Evolutionary conservation across 805 yeast species (phyloP).

Genomic region (Kazachstania kunashirensis): DNA sequence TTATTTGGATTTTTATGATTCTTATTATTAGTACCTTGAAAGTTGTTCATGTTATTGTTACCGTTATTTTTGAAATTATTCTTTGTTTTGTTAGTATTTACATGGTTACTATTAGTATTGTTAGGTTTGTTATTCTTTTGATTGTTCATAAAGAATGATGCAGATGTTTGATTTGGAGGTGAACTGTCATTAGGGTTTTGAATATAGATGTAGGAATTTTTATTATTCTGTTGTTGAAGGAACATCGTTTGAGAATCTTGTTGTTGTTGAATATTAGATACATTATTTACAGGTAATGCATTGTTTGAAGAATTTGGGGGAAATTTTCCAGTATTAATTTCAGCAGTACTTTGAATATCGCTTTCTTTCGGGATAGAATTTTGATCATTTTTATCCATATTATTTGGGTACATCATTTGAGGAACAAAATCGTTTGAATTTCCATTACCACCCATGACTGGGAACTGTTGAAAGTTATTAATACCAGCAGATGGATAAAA

Average conservation of each 20-base stretch:
- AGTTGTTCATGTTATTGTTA: constrained; percentile 4
- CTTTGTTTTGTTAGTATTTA: constrained; percentile 5
- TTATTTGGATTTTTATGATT: constrained; percentile 1
- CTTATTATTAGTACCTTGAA: constrained; percentile 6
- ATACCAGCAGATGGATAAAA: constrained; percentile 3
- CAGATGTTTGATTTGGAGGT: neutral
- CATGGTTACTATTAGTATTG: constrained; percentile 2
- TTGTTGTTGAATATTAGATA: too few relatives aligned
- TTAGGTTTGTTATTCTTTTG: neutral
- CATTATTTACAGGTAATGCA: constrained; percentile 7
- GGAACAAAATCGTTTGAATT: constrained; percentile 5
- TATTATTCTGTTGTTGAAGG: constrained; percentile 7
- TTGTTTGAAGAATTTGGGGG: neutral
- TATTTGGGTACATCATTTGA: constrained; percentile 7
- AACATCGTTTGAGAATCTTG: constrained; percentile 6
- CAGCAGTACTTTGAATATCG: constrained; percentile 1
- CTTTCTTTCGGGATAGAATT: constrained; percentile 1
- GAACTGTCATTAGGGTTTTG: constrained; percentile 1
- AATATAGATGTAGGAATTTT: constrained; percentile 4
- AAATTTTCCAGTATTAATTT: neutral
- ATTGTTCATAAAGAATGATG: neutral
- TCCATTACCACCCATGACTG: neutral
- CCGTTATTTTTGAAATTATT: constrained; percentile 5
- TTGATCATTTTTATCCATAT: constrained; percentile 1
- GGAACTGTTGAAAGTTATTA: constrained; percentile 6